Evolutionary conservation across 2,329 filamentous ascomycete species (phyloP).

Genomic region (Ophiostoma piceae): DNA sequence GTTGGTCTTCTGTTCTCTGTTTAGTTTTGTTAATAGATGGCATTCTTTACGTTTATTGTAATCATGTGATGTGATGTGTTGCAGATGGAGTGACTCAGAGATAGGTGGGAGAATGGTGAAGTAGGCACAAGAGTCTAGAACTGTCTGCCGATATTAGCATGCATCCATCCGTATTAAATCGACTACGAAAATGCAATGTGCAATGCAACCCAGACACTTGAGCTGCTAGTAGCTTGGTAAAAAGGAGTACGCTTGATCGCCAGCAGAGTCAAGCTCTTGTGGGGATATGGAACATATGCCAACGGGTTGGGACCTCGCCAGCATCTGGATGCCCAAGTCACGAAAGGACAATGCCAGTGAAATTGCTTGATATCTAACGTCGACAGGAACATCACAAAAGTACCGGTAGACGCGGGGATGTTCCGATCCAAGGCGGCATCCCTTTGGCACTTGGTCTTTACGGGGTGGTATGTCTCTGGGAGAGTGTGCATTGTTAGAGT

Average conservation of each 20-base stretch:
- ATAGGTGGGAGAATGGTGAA: not conserved
- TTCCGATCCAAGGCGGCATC: not conserved
- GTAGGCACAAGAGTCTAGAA: not conserved
- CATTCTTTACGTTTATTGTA: not conserved
- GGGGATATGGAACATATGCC: not conserved
- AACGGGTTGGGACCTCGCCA: not conserved
- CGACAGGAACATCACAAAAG: not conserved
- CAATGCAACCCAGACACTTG: not conserved
- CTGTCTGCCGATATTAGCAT: not conserved
- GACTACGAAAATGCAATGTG: not conserved
- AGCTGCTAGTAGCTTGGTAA: not conserved
- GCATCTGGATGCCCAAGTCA: not conserved
- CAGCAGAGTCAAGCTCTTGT: not conserved
- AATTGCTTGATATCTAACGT: not conserved
- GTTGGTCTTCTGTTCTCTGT: not conserved
- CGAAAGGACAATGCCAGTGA: constrained; percentile 1
- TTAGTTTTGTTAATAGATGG: not conserved
- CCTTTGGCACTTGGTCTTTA: not conserved
- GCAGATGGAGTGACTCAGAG: not conserved
- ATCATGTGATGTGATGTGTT: not conserved
- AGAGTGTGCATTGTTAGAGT: not conserved
- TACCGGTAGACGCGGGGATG: not conserved
- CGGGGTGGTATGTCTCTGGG: not conserved
- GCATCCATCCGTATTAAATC: not conserved
- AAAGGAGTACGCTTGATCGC: not conserved